Conservation (phyloP, 495 filamentous ascomycete species). For the Tricharina praecox region DNA sequence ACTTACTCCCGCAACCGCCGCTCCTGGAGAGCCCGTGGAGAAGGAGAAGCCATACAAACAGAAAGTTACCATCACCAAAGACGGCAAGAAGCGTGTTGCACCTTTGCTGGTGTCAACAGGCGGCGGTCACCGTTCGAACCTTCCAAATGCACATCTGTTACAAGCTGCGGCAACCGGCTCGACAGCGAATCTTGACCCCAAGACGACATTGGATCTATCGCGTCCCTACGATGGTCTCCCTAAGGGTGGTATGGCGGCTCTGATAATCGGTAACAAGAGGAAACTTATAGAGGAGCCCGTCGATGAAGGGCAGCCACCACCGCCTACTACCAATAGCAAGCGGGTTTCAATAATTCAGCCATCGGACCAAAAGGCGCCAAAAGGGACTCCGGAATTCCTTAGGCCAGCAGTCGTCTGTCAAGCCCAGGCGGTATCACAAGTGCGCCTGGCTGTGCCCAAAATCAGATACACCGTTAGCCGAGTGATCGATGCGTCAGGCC, state of each 20-base stretch:
- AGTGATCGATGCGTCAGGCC: slow-evolving; percentile 36
- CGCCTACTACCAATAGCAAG: slow-evolving; percentile 47
- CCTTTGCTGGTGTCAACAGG: slow-evolving; percentile 71
- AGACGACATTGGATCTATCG: slow-evolving; percentile 75
- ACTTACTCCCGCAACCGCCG: neutral
- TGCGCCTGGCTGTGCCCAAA: slow-evolving; percentile 80
- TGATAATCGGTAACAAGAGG: slow-evolving; percentile 85
- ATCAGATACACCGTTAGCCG: slow-evolving; percentile 63
- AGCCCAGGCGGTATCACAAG: slow-evolving; percentile 58
- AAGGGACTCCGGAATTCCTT: slow-evolving; percentile 68
- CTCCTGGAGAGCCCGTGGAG: slow-evolving; percentile 24
- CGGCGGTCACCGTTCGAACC: slow-evolving; percentile 24
- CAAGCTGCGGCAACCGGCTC: slow-evolving; percentile 37
- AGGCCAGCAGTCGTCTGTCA: slow-evolving; percentile 76
- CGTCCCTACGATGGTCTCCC: slow-evolving; percentile 90
- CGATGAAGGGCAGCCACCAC: slow-evolving; percentile 42
- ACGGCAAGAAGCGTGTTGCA: slow-evolving; percentile 89
- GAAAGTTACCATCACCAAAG: slow-evolving; percentile 84
- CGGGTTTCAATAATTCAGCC: slow-evolving; percentile 37
- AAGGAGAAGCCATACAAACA: slow-evolving; percentile 43
- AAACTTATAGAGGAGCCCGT: slow-evolving; percentile 60
- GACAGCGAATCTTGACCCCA: slow-evolving; percentile 51
- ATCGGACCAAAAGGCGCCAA: slow-evolving; percentile 36
- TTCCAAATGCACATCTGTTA: slow-evolving; percentile 26
- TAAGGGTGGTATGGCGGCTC: slow-evolving; percentile 65